Percentiles rank a stretch among this genome's conserved stretches.
Conservation (phyloP, 805 yeast genomes). For the Debaryomyces castellii region DNA sequence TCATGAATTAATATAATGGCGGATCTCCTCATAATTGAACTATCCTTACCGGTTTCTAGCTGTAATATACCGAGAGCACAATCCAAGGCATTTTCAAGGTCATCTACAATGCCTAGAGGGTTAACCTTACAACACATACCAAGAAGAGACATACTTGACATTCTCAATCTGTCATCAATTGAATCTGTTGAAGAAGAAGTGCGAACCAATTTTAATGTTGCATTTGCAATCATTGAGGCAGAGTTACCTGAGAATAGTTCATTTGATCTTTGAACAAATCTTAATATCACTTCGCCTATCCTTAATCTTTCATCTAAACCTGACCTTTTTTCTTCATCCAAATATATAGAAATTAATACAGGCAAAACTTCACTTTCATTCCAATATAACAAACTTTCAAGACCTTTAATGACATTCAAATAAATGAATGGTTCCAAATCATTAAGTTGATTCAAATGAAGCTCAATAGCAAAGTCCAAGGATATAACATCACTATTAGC, state of each 20-base stretch:
- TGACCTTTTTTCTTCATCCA: conserved; percentile 16
- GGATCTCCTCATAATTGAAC: conserved; percentile 68
- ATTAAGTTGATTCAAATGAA: conserved; percentile 63
- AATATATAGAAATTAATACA: conserved; percentile 39
- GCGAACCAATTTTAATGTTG: conserved; percentile 42
- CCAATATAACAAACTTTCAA: conserved; percentile 56
- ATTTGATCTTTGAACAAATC: conserved; percentile 52
- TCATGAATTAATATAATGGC: conserved; percentile 71
- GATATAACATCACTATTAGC: conserved; percentile 51
- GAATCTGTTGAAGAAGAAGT: conserved; percentile 19
- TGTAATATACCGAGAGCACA: conserved; percentile 74
- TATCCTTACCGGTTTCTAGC: conserved; percentile 47
- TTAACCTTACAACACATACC: conserved; percentile 66
- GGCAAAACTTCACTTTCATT: conserved; percentile 38
- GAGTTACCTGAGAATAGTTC: conserved; percentile 46
- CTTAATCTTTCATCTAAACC: conserved; percentile 69
- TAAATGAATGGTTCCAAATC: conserved; percentile 88
- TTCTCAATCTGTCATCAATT: conserved; percentile 62
- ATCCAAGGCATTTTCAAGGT: conserved; percentile 62
- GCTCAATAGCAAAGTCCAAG: conserved; percentile 52
- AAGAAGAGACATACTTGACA: conserved; percentile 86
- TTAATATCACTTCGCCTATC: conserved; percentile 76
- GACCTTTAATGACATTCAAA: conserved; percentile 77
- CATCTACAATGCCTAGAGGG: conserved; percentile 50
- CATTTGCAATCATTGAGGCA: conserved; percentile 43